Evolutionary conservation across 192 early-diverging fungal genomes (phyloP), one percentile per base, ranked within the genome.

Genomic region (Dissophora globulifera): DNA sequence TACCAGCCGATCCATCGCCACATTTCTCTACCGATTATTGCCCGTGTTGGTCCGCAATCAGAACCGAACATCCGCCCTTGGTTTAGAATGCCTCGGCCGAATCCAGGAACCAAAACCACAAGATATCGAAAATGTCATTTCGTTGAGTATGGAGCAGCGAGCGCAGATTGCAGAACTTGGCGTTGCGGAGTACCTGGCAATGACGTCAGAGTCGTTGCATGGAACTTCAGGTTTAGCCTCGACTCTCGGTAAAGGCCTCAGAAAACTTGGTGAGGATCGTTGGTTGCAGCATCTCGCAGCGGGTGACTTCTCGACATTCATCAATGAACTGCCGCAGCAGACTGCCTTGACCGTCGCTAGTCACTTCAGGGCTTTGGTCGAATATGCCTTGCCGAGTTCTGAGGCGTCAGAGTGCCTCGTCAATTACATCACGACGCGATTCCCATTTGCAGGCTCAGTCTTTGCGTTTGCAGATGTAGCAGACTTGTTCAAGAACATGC

Each of bases 401-500:
- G 35, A 41, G 11, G 15, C 19, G 2, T 64, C 40, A 25, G 76
- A 80, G 16, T 78, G 78, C 25, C 38, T 86, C 22, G 31, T 80
- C 2, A 78, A 79, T 8, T 86, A 83, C 25, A 27, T 86, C 22
- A 32, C 53, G 26, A 65, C 66, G 26, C 62, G 81, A 4, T 65
- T 69, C 48, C 85, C 85, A 13, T 67, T 79, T 43, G 54, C 75
- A 30, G 75, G 83, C 11, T 78, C 63, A 8, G 20, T 86, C n/a
- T 84, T 83, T 30, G 38, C 31, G 35, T 22, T 79, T 35, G 20
- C 54, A 16, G 51, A 59, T 11, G 47, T 78, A 5, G 20, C 59
- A 16, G 29, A 16, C 15, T 26, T 58, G 5, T 27, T 72, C 29
- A 27, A 30, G 4, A 20, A 50, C 12, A 20, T 5, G 0, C 15